phyloP scores from a whole-genome alignment of 352 stramenopile species.

The Thalassiosira hispida region DNA sequence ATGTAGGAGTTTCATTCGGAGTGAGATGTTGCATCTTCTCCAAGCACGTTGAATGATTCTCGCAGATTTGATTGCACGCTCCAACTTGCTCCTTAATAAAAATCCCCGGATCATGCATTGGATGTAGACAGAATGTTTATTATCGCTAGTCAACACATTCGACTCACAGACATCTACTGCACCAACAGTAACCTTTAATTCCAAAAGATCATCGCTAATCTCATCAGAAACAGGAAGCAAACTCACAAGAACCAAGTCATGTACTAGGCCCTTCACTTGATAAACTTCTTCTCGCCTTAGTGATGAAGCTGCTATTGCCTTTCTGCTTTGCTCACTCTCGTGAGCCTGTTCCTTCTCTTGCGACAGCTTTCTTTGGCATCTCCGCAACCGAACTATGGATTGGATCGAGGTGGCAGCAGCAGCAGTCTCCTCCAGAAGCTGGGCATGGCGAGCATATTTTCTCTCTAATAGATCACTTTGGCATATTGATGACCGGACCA shows the following conservation, averaged over 20 bases:
- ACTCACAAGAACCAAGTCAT: too few species aligned
- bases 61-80: conserved; percentile 17
- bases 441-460: background rate
- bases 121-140: conserved; percentile 1
- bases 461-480: background rate
- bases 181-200: too few species aligned
- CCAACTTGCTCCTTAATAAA: conserved; percentile 17
- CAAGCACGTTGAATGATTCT: conserved; percentile 42
- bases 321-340: too few species aligned
- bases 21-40: conserved; percentile 24
- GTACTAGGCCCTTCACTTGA: background rate
- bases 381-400: background rate
- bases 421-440: background rate
- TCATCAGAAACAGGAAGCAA: too few species aligned
- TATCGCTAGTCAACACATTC: too few species aligned
- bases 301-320: background rate
- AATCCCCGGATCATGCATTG: conserved; percentile 24
- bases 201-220: too few species aligned
- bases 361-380: background rate
- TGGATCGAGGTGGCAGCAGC: background rate
- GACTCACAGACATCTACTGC: too few species aligned
- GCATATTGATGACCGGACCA: background rate
- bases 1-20: conserved; percentile 34
- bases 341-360: background rate
- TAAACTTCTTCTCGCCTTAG: background rate